Evolutionary conservation across 2,329 filamentous ascomycete genomes (phyloP).

Genomic region (Neopestalotiopsis rosae): DNA sequence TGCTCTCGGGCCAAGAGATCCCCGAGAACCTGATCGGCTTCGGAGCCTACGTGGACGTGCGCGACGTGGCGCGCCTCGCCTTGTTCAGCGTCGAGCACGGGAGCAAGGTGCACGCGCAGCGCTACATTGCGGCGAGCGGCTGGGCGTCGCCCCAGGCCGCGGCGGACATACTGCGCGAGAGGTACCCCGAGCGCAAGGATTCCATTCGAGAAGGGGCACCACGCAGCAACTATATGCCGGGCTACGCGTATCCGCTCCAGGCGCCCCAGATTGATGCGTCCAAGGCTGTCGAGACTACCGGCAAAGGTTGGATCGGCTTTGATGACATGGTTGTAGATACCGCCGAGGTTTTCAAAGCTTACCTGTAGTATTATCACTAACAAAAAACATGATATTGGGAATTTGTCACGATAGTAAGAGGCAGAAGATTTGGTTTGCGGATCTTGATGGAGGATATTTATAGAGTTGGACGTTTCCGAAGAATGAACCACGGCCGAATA

Average conservation of each 20-base stretch:
- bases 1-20: conserved; percentile 39
- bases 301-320: conserved; percentile 25
- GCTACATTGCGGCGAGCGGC: conserved; percentile 42
- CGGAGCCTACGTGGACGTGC: conserved; percentile 45
- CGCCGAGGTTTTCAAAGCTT: conserved; percentile 24
- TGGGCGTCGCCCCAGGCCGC: conserved; percentile 41
- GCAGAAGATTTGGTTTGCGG: too few relatives aligned
- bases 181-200: conserved; percentile 38
- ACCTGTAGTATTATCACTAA: conserved; percentile 10
- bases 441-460: too few relatives aligned
- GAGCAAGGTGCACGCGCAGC: conserved; percentile 42
- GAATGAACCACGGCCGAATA: too few relatives aligned
- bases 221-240: conserved; percentile 43
- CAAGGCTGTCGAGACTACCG: conserved; percentile 23
- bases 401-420: neutral
- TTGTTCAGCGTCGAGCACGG: conserved; percentile 43
- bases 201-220: conserved; percentile 43
- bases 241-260: conserved; percentile 20
- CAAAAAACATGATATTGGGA: too few relatives aligned
- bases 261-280: conserved; percentile 9
- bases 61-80: conserved; percentile 48
- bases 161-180: conserved; percentile 46
- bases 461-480: too few relatives aligned
- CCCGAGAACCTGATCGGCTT: conserved; percentile 29
- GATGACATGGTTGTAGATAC: conserved; percentile 25